These are phyloP conservation scores for Micromonas pusilla DNA, from an alignment of 139 green algal species.

Conservation along the genomic window DNA sequence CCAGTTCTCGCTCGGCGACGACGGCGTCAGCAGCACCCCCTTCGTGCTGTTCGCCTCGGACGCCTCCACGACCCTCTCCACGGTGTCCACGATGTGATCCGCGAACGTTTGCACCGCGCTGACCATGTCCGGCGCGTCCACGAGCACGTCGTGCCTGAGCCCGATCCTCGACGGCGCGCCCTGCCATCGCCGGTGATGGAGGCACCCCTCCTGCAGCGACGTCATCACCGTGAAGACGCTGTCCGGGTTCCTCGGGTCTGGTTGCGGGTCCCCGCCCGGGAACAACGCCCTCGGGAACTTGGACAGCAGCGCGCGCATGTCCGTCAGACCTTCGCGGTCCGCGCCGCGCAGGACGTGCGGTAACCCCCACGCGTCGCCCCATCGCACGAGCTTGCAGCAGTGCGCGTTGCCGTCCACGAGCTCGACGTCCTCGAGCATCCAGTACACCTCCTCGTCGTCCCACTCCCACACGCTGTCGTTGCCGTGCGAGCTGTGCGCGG, in stretches of 20 bases:
- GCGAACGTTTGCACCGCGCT: background rate
- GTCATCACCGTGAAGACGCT: background rate
- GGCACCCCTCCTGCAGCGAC: background rate
- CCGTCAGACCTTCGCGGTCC: background rate
- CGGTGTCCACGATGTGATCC: background rate
- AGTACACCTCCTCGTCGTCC: background rate
- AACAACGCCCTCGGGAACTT: background rate
- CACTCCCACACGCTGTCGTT: constrained; percentile 23
- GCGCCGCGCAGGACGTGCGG: constrained; percentile 44
- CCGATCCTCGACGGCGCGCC: background rate
- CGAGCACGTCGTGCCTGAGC: background rate
- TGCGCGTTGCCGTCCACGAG: constrained; percentile 34
- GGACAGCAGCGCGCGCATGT: background rate
- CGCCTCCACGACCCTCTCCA: background rate
- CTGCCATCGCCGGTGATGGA: background rate
- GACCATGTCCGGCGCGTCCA: background rate
- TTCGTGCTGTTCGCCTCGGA: background rate
- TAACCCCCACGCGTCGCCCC: constrained; percentile 36
- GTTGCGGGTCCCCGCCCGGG: background rate
- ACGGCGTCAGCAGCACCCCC: background rate
- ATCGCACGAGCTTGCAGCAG: constrained; percentile 39
- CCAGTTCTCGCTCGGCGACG: background rate
- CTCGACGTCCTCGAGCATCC: constrained; percentile 40
- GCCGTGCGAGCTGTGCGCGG: constrained; percentile 41
- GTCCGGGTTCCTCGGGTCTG: background rate